Base-by-base conservation (phyloP, 2,329 filamentous ascomycete species). In the Bipolaris zeicola region DNA sequence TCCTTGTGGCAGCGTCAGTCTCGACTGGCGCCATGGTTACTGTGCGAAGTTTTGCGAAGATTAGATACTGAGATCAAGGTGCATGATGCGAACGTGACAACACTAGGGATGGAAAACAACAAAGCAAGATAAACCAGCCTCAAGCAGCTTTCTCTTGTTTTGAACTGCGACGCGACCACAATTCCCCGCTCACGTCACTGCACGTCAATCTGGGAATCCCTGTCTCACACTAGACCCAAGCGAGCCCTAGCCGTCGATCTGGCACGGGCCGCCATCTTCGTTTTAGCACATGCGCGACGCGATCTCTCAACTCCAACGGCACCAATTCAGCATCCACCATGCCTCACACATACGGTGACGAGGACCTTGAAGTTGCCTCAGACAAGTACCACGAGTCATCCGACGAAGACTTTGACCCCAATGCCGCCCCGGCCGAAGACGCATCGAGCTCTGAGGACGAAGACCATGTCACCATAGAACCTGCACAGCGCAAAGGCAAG, bases 341-440 rank as follows among this genome's bases (percentile, higher is more conserved):
- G 70, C 65, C 70, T 38, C 69, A 66, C 50, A 60, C 60, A 16
- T 63, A 71, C 37, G 66, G 67, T 49, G 60, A 65, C n/a, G 70
- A 74, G 22, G 67, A 72, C 43, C 55, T 69, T n/a, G 58, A 64
- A 2, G 62, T 69, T n/a, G 55, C 57, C 6, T 65, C 71, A 73
- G 52, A 69, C 71, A 81, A 85, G 31, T 83, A 85, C 57, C 78
- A 85, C 56, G 91, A 91, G 66, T 85, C 82, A 14, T 90, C 88
- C 1, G 87, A 88, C 3, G 86, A 91, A 63, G 89, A 92, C 70
- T 89, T 88, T 8, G 88, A 91, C 69, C 91, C 91, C 60, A 83
- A 87, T 22, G 85, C 84, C n/a, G 86, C 26, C 67, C 76, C 36
- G 73, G 71, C 64, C 31, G 81, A 78, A 14, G 79, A 76, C 13